A percentile compares a stretch with the other conserved stretches of the same genome.
Evolutionary conservation across 2,329 filamentous ascomycete species (phyloP).

Genomic region (Aspergillus unguis): DNA sequence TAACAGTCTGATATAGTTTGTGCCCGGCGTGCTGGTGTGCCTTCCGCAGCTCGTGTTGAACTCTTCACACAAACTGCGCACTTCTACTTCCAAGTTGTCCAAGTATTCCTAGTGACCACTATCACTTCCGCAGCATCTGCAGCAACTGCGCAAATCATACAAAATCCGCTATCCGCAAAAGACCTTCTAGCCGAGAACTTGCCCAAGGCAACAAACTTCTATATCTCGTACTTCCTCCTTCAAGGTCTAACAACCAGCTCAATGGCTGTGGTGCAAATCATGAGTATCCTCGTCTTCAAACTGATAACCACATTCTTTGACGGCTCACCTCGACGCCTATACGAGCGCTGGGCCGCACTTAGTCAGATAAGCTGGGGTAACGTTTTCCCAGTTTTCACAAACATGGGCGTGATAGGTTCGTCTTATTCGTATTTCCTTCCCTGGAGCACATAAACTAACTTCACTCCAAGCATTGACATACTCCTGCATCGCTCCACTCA

Average conservation of each 20-base stretch:
- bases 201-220: constrained; percentile 88
- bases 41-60: constrained; percentile 75
- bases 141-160: constrained; percentile 61
- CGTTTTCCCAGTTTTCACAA: constrained; percentile 72
- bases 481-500: constrained; percentile 79
- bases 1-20: constrained; percentile 63
- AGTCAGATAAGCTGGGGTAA: constrained; percentile 81
- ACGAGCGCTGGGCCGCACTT: constrained; percentile 69
- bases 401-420: constrained; percentile 76
- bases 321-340: constrained; percentile 69
- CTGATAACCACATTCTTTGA: constrained; percentile 70
- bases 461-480: constrained; percentile 68
- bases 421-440: constrained; percentile 9
- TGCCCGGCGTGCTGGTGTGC: constrained; percentile 75
- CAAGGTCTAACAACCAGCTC: constrained; percentile 79
- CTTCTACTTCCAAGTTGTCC: constrained; percentile 69
- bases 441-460: neutral
- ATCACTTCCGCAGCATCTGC: constrained; percentile 76
- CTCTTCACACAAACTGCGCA: constrained; percentile 87
- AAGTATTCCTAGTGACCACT: constrained; percentile 86
- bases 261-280: constrained; percentile 67
- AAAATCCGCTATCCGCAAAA: constrained; percentile 63
- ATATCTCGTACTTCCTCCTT: constrained; percentile 90
- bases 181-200: constrained; percentile 68
- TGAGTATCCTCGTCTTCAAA: constrained; percentile 68